Evolutionary conservation across 2,329 filamentous ascomycete genomes (phyloP).

Genomic region (Aspergillus ibericus): DNA sequence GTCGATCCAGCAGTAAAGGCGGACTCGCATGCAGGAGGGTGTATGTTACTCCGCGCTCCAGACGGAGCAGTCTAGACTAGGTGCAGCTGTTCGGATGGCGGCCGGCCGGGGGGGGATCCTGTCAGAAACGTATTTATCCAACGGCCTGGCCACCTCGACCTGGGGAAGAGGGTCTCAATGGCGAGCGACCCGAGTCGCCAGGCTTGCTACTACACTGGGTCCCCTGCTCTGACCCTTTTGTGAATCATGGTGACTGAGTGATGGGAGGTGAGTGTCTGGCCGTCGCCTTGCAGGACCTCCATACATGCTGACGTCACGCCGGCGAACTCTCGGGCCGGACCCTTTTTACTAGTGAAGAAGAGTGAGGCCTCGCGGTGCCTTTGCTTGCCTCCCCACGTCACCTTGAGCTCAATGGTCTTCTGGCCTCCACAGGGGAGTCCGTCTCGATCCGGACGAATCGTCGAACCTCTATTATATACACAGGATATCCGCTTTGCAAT

Average conservation of each 20-base stretch:
- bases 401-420: not conserved
- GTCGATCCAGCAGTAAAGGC: not conserved
- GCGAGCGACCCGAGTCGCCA: not conserved
- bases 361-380: not conserved
- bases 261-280: not conserved
- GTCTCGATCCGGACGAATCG: not conserved
- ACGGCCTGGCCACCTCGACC: not conserved
- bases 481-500: not conserved
- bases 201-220: not conserved
- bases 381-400: not conserved
- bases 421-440: not conserved
- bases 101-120: too few relatives aligned
- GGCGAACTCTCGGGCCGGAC: conserved; percentile 24
- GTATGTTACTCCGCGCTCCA: not conserved
- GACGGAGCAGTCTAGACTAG: not conserved
- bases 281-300: not conserved
- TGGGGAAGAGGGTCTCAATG: not conserved
- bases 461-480: not conserved
- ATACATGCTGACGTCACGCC: conserved; percentile 28
- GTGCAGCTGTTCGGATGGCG: not conserved
- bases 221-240: not conserved
- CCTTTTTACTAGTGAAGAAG: not conserved
- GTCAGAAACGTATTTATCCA: not conserved
- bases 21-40: not conserved
- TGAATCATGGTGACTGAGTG: not conserved